Evolutionary conservation across 1,284 basidiomycete genomes (phyloP), one percentile per base, ranked within the genome.

Genomic region (Fomes fomentarius): DNA sequence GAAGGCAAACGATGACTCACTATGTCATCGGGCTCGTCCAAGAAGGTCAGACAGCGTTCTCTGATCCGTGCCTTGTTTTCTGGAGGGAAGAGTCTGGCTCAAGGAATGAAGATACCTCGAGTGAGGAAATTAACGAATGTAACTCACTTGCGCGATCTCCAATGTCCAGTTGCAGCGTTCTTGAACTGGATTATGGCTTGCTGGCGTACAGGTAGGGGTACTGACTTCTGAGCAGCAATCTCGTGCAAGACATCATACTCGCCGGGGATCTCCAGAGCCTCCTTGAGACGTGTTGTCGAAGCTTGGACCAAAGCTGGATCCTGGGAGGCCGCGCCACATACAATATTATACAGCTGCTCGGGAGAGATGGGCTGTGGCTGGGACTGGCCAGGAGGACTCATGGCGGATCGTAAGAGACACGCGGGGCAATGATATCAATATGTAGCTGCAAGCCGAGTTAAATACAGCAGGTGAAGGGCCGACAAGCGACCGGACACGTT

Each of bases 101-200:
- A 39, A 21, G n/a, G 24, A 25, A 33, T 24, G 47, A 37, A 41
- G 30, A 17, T 11, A 15, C 37, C 41, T 14, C 45, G 22, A 46
- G 14, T 5, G 19, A 19, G 34, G n/a, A 37, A 31, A 12, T 26
- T 30, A 41, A 39, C 14, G 25, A 57, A 21, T 2, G 28, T 4
- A 55, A n/a, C 56, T 51, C 61, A 89, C 91, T 83, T 89, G 71
- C 84, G 74, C 25, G 85, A 85, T 65, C 79, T 77, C 90, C 90
- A 93, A 62, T 87, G 84, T 47, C 71, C 71, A 4, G 83, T 65
- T 6, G 83, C 85, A 2, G 77, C 75, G 60, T 93, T 93, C 70
- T 93, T 93, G 71, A 92, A 88, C 64, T 92, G 90, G 52, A 93
- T 90, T 59, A 91, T 90, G 37, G 85, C 81, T 64, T 88, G 85